phyloP scores from a whole-genome alignment of 2,329 filamentous ascomycete species.

The Scytalidium sp. region DNA sequence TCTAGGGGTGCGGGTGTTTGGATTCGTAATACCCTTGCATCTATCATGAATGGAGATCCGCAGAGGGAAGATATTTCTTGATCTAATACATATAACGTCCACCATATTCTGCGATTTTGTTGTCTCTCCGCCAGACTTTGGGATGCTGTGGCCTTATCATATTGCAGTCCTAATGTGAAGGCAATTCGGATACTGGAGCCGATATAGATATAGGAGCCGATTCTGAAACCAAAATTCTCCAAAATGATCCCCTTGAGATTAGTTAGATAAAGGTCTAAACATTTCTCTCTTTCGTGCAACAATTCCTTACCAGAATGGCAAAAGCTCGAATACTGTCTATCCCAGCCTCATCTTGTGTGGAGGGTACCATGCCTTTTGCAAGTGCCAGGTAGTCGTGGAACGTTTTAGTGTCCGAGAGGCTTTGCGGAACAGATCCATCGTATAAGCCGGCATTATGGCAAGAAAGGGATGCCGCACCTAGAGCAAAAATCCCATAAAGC shows the following conservation, averaged over 20 bases:
- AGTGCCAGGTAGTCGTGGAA: constrained; percentile 14
- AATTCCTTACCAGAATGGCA: constrained; percentile 12
- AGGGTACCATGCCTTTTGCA: constrained; percentile 13
- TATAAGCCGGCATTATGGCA: not conserved
- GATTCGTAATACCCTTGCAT: constrained; percentile 13
- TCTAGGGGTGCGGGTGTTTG: constrained; percentile 14
- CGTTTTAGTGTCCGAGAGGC: constrained; percentile 6
- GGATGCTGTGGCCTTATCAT: constrained; percentile 12
- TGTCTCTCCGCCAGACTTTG: constrained; percentile 10
- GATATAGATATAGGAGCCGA: constrained; percentile 17
- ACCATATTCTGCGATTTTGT: not conserved
- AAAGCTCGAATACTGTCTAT: constrained; percentile 17
- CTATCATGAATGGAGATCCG: constrained; percentile 14
- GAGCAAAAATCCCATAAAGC: constrained; percentile 15
- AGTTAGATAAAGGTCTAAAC: not conserved
- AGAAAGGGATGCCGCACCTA: constrained; percentile 10
- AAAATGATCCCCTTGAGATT: constrained; percentile 11
- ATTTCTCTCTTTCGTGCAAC: too few species aligned
- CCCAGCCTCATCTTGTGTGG: constrained; percentile 16
- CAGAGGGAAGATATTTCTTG: constrained; percentile 14
- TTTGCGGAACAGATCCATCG: constrained; percentile 1
- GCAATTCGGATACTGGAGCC: constrained; percentile 16
- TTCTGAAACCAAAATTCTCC: constrained; percentile 14
- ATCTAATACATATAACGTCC: not conserved
- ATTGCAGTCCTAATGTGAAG: constrained; percentile 15